Evolutionary conservation across 371 early-diverging fungal genomes (phyloP), one percentile per base, ranked within the genome.

Genomic region (Mortierella sp.): DNA sequence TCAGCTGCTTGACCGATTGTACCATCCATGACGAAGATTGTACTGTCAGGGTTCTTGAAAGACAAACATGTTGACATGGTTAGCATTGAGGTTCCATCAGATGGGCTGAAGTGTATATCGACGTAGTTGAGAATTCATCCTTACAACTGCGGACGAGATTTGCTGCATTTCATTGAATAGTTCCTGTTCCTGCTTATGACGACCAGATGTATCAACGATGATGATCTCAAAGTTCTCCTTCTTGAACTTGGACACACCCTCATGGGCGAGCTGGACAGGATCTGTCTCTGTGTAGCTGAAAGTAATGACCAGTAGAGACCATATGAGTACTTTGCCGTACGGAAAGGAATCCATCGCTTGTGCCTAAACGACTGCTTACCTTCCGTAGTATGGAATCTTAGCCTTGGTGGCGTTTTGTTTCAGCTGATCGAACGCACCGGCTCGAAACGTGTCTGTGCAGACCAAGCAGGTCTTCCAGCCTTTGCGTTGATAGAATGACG

Each of bases 371-470:
- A 40, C 9, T 3, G 37, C 46, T 21, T 61, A 84, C 86, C 89
- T 89, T 65, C 98, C 99, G 81, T 93, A 99, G 81, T 92, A 98
- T 48, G 99, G 99, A 45, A 99, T 95, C 71, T 98, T 96, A 22
- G 98, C 98, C 73, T 97, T 96, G 25, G 95, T 91, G 5, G 99
- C 99, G 77, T 99, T 99, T 77, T 99, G 99, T 81, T 96, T 97
- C 64, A 99, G 88, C 85, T 99, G 99, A 85, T 99, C 99, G 82
- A 98, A 99, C 7, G 99, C 99, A 83, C 99, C 99, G 53, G 99
- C 99, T 82, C 99, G 94, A 82, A 99, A 99, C 7, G 99, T 99
- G 82, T 99, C 99, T 4, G 99, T 96, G 82, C 99, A 99, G 3
- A 99, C 98, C 49, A 99, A 82, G 14, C 96, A 96, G 0, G 93